phyloP scores from a whole-genome alignment of 441 rosid species.

The Bruguiera hainesii region DNA sequence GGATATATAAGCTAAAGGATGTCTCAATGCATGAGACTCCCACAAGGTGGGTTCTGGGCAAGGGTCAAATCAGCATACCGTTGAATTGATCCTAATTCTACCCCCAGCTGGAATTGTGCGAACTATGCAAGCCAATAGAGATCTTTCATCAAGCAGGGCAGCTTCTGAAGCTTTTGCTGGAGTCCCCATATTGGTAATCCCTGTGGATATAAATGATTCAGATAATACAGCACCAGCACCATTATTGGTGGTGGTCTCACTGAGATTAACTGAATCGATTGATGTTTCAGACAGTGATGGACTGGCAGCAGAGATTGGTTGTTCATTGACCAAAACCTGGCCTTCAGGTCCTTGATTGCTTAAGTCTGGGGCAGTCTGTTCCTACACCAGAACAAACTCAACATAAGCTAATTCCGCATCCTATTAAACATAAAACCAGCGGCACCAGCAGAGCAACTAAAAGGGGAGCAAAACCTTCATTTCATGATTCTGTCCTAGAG shows the following conservation, averaged over 20 bases:
- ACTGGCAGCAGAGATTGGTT: constrained; percentile 36
- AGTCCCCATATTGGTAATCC: constrained; percentile 25
- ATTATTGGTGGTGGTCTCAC: constrained; percentile 31
- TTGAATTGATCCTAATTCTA: constrained; percentile 77
- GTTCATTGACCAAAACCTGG: constrained; percentile 38
- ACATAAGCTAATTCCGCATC: constrained; percentile 9
- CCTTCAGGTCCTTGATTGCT: constrained; percentile 36
- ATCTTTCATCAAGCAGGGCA: constrained; percentile 79
- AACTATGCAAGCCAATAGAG: constrained; percentile 85
- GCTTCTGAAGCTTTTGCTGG: constrained; percentile 42
- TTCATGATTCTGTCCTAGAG: constrained; percentile 37
- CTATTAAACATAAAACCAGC: constrained; percentile 2
- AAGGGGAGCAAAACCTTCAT: constrained; percentile 18
- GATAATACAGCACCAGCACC: constrained; percentile 34
- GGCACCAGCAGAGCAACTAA: constrained; percentile 12
- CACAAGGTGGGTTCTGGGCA: no score
- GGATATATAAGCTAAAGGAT: neutral
- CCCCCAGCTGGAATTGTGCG: constrained; percentile 97
- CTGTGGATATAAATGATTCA: constrained; percentile 43
- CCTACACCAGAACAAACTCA: constrained; percentile 39
- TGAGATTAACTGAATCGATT: constrained; percentile 28
- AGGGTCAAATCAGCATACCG: constrained; percentile 45
- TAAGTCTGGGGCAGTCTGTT: constrained; percentile 35
- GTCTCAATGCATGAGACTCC: no score
- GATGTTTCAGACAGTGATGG: constrained; percentile 36